Percentiles rank a stretch among this genome's conserved stretches.
Conservation (phyloP, 805 yeast genomes). For the Debaryomyces maramus region DNA sequence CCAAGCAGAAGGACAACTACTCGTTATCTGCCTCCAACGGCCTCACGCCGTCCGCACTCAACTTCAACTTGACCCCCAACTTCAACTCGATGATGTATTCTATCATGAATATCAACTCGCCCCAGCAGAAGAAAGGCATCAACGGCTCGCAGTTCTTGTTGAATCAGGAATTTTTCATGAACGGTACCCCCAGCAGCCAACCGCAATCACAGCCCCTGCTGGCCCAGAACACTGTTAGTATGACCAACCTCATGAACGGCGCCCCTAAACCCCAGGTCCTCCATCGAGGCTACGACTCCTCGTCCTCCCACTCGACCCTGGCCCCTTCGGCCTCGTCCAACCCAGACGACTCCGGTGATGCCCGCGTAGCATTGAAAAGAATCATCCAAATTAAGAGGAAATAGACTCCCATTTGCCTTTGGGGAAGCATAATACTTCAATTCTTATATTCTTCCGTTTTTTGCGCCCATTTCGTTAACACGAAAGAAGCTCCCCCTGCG, state of each 20-base stretch:
- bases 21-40: conserved; percentile 24
- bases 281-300: background rate
- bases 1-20: conserved; percentile 30
- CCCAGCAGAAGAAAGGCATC: conserved; percentile 22
- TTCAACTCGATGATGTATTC: conserved; percentile 42
- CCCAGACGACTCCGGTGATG: conserved; percentile 35
- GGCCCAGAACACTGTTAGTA: conserved; percentile 11
- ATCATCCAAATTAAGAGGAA: conserved; percentile 33
- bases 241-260: conserved; percentile 20
- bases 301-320: conserved; percentile 5
- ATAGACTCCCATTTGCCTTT: conserved; percentile 8
- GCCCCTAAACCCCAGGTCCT: background rate
- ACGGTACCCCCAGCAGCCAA: conserved; percentile 3
- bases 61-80: conserved; percentile 40
- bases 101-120: conserved; percentile 33
- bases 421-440: no score
- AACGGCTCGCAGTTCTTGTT: conserved; percentile 19
- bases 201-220: conserved; percentile 3
- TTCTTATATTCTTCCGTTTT: no score
- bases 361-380: conserved; percentile 37
- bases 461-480: no score
- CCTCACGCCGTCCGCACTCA: conserved; percentile 27
- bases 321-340: conserved; percentile 7
- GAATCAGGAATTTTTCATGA: conserved; percentile 31
- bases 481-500: no score